A percentile compares a stretch with the other conserved stretches of the same genome.
phyloP scores from a whole-genome alignment of 306 rosid genomes.

The Hippophae tibetana region DNA sequence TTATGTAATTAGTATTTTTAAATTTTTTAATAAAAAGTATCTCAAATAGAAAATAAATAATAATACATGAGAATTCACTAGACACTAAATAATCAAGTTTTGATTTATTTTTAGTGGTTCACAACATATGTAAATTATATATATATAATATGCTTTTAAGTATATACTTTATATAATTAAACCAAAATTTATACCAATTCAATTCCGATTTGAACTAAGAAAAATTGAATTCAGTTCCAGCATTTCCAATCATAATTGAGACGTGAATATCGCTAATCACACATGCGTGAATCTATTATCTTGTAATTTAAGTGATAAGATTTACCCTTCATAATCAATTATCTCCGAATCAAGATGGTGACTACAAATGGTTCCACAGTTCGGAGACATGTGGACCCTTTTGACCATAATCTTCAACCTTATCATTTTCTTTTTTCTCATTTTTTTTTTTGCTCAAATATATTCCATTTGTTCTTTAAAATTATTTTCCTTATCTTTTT shows the following conservation, averaged over 20 bases:
- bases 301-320: conserved; percentile 41
- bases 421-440: conserved; percentile 11
- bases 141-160: too few relatives aligned
- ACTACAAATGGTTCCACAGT: conserved; percentile 35
- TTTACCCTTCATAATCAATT: conserved; percentile 27
- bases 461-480: neutral
- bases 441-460: neutral
- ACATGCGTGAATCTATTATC: conserved; percentile 12
- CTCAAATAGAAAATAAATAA: too few relatives aligned
- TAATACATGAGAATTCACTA: too few relatives aligned
- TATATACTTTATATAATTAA: too few relatives aligned
- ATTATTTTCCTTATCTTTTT: neutral
- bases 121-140: too few relatives aligned
- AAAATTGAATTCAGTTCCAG: too few relatives aligned
- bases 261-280: conserved; percentile 13
- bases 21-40: too few relatives aligned
- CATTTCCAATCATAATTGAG: neutral
- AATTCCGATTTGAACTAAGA: too few relatives aligned
- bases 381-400: conserved; percentile 41
- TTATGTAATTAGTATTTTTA: too few relatives aligned
- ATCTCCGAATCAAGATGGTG: conserved; percentile 20
- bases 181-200: too few relatives aligned
- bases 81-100: too few relatives aligned
- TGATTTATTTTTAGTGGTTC: too few relatives aligned
- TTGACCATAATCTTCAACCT: conserved; percentile 7